phyloP scores from a whole-genome alignment of 2,329 filamentous ascomycete species.

The Fusarium burgessii region DNA sequence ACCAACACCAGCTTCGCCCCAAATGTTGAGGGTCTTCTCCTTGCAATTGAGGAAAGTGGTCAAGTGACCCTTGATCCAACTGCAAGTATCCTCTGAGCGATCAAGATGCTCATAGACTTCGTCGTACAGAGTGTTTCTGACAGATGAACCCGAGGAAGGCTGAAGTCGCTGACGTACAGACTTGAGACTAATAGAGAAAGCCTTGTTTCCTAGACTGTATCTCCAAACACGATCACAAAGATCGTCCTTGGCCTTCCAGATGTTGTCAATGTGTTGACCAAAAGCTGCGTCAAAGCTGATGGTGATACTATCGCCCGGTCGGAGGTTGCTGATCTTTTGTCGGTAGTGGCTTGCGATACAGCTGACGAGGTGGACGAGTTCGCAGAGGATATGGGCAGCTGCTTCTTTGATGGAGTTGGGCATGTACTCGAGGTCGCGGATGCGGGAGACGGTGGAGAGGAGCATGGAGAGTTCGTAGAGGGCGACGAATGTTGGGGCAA shows the following conservation, averaged over 20 bases:
- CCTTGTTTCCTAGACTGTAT: constrained; percentile 48
- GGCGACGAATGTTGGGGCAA: constrained; percentile 55
- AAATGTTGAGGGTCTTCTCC: constrained; percentile 52
- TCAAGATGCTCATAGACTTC: constrained; percentile 54
- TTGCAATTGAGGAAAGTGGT: constrained; percentile 51
- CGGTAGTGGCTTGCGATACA: constrained; percentile 53
- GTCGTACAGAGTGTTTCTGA: constrained; percentile 49
- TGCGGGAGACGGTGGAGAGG: constrained; percentile 52
- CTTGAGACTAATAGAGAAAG: constrained; percentile 42
- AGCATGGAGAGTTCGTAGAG: constrained; percentile 55
- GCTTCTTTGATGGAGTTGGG: constrained; percentile 48
- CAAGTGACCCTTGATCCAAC: constrained; percentile 54
- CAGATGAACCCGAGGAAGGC: constrained; percentile 44
- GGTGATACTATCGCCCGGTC: constrained; percentile 35
- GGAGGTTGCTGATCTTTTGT: constrained; percentile 50
- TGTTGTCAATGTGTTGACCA: constrained; percentile 49
- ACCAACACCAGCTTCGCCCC: constrained; percentile 51
- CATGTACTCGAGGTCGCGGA: constrained; percentile 52
- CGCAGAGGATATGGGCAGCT: constrained; percentile 52
- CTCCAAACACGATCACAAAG: constrained; percentile 53
- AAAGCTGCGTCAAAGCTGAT: constrained; percentile 55
- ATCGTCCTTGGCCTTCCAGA: constrained; percentile 51
- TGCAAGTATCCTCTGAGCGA: constrained; percentile 55
- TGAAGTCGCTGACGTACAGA: constrained; percentile 51
- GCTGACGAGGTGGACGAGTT: constrained; percentile 52